phyloP scores from a whole-genome alignment of 208 protist species.

The Herpetomonas samuelpessoai region DNA sequence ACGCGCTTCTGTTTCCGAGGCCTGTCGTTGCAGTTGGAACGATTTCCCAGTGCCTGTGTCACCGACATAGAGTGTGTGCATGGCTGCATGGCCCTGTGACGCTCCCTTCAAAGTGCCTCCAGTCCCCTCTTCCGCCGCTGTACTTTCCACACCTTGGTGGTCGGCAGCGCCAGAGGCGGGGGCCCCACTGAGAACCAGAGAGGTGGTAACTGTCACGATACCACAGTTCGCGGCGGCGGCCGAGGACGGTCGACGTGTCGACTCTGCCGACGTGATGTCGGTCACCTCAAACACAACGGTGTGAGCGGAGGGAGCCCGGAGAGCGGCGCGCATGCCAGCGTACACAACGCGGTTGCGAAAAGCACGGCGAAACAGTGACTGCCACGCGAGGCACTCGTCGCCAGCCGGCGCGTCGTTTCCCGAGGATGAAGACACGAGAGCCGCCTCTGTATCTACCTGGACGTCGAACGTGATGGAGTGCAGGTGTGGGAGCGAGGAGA shows the following conservation, averaged over 20 bases:
- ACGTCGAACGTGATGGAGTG: too few relatives aligned
- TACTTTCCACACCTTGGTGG: neutral
- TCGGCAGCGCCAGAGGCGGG: neutral
- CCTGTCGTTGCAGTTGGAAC: constrained; percentile 18
- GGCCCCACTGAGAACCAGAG: constrained; percentile 9
- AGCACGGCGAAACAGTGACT: constrained; percentile 28
- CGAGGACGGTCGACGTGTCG: too few relatives aligned
- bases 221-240: too few relatives aligned
- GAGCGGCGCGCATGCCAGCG: constrained; percentile 22
- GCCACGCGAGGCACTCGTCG: constrained; percentile 19
- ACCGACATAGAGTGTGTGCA: constrained; percentile 38
- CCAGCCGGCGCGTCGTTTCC: too few relatives aligned
- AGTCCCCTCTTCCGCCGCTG: neutral
- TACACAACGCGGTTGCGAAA: constrained; percentile 36
- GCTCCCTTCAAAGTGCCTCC: neutral
- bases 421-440: too few relatives aligned
- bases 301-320: constrained; percentile 27
- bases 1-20: neutral
- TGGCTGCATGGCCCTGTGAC: neutral
- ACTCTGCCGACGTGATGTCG: too few relatives aligned
- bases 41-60: constrained; percentile 48
- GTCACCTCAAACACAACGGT: constrained; percentile 29
- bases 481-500: too few relatives aligned
- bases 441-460: too few relatives aligned
- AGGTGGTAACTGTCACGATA: constrained; percentile 24